These are phyloP conservation scores for Phanerodontia chrysosporium DNA, from an alignment of 768 basidiomycete species.

Conservation along the genomic window DNA sequence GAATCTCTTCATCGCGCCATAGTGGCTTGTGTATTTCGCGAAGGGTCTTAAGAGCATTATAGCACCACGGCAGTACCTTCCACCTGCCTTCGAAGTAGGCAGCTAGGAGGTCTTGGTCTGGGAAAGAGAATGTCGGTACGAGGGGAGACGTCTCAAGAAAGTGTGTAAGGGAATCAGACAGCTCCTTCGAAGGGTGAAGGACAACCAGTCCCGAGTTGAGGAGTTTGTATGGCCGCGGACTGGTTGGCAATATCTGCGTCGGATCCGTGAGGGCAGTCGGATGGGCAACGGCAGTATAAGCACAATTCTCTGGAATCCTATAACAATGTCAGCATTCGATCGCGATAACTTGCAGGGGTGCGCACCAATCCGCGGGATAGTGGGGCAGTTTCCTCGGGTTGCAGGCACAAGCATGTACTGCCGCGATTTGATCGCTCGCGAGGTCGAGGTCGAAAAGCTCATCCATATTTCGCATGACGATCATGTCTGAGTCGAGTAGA, in stretches of 20 bases:
- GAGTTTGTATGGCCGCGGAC: conserved; percentile 73
- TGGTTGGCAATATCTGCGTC: conserved; percentile 32
- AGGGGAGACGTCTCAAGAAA: conserved; percentile 55
- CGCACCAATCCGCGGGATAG: conserved; percentile 87
- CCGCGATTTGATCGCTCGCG: conserved; percentile 73
- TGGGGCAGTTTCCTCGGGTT: conserved; percentile 82
- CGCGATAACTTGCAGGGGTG: not conserved
- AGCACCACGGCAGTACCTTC: conserved; percentile 79
- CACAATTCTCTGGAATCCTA: conserved; percentile 93
- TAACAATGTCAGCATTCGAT: conserved; percentile 9
- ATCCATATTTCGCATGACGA: conserved; percentile 81
- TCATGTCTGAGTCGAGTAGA: conserved; percentile 87
- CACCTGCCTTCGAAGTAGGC: conserved; percentile 75
- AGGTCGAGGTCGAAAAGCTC: conserved; percentile 54
- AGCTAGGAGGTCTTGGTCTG: conserved; percentile 91
- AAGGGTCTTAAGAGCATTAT: conserved; percentile 91
- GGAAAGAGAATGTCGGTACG: conserved; percentile 61
- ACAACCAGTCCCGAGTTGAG: conserved; percentile 92
- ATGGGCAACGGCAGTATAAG: conserved; percentile 54
- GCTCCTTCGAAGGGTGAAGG: conserved; percentile 63
- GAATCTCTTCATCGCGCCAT: conserved; percentile 85
- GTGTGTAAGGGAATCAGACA: conserved; percentile 48
- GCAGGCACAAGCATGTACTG: conserved; percentile 88
- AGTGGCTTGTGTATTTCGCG: conserved; percentile 62
- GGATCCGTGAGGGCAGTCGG: conserved; percentile 46